phyloP scores from a whole-genome alignment of 305 asterid genomes.

The Stenogyne calaminthoides region DNA sequence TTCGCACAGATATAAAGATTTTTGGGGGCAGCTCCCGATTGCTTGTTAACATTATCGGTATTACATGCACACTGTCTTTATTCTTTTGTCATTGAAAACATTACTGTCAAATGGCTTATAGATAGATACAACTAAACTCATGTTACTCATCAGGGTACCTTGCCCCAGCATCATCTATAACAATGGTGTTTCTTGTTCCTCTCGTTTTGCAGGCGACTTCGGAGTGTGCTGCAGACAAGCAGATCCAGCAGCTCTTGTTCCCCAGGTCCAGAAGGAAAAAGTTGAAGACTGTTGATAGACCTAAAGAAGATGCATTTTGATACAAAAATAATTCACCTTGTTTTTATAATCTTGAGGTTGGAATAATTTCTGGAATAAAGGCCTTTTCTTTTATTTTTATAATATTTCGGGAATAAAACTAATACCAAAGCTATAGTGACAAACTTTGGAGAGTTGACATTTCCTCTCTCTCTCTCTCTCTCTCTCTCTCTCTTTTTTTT shows the following conservation, averaged over 20 bases:
- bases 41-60: background rate
- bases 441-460: background rate
- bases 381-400: background rate
- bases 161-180: background rate
- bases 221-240: conserved; percentile 71
- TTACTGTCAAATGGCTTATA: background rate
- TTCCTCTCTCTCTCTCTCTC: too few relatives aligned
- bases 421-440: background rate
- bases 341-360: background rate
- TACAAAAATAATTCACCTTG: background rate
- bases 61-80: background rate
- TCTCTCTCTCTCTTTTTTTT: too few relatives aligned
- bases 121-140: background rate
- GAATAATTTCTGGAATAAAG: conserved; percentile 8
- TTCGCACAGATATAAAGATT: background rate
- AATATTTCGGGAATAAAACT: background rate
- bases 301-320: conserved; percentile 44
- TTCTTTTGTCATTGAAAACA: background rate
- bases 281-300: conserved; percentile 44
- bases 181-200: background rate
- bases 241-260: conserved; percentile 72
- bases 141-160: background rate
- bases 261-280: conserved; percentile 66
- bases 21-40: too few relatives aligned
- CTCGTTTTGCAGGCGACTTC: conserved; percentile 58